phyloP scores from a whole-genome alignment of 495 filamentous ascomycete species.

The Podospora conica region DNA sequence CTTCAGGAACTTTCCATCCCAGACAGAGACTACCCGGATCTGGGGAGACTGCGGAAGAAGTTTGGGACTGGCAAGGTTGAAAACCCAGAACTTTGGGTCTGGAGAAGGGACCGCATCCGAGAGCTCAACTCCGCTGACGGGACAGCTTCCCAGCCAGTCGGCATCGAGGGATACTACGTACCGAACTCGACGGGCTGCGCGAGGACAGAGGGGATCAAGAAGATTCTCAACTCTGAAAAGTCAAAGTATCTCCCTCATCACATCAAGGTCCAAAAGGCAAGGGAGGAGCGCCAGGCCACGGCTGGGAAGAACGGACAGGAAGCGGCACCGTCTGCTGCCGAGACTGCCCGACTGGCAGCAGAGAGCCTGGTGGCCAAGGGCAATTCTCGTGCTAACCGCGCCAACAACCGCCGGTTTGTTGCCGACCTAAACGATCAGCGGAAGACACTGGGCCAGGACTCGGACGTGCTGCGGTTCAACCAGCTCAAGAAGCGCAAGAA shows the following conservation, averaged over 20 bases:
- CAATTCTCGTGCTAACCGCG: slow-evolving; percentile 80
- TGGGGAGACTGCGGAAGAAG: slow-evolving; percentile 77
- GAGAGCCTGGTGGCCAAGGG: slow-evolving; percentile 72
- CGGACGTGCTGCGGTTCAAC: slow-evolving; percentile 92
- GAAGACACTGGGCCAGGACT: slow-evolving; percentile 75
- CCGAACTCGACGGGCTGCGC: slow-evolving; percentile 78
- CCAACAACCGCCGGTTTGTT: slow-evolving; percentile 87
- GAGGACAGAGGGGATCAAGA: slow-evolving; percentile 86
- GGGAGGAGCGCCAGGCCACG: slow-evolving; percentile 78
- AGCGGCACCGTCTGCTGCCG: slow-evolving; percentile 55
- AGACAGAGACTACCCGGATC: slow-evolving; percentile 69
- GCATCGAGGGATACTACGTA: slow-evolving; percentile 85
- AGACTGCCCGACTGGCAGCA: slow-evolving; percentile 67
- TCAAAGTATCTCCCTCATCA: slow-evolving; percentile 97
- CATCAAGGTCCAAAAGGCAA: slow-evolving; percentile 83
- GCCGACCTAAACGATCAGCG: slow-evolving; percentile 94
- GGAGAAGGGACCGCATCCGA: slow-evolving; percentile 86
- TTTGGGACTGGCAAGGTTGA: slow-evolving; percentile 52
- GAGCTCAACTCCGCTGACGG: slow-evolving; percentile 57
- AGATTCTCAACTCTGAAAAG: slow-evolving; percentile 93
- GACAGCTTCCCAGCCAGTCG: slow-evolving; percentile 38
- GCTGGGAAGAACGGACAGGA: slow-evolving; percentile 66
- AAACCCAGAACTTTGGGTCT: slow-evolving; percentile 73
- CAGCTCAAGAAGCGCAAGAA: slow-evolving; percentile 99
- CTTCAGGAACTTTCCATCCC: slow-evolving; percentile 44